Evolutionary conservation across 2,329 filamentous ascomycete genomes (phyloP), one percentile per base, ranked within the genome.

Genomic region (Simplicillium aogashimaense): DNA sequence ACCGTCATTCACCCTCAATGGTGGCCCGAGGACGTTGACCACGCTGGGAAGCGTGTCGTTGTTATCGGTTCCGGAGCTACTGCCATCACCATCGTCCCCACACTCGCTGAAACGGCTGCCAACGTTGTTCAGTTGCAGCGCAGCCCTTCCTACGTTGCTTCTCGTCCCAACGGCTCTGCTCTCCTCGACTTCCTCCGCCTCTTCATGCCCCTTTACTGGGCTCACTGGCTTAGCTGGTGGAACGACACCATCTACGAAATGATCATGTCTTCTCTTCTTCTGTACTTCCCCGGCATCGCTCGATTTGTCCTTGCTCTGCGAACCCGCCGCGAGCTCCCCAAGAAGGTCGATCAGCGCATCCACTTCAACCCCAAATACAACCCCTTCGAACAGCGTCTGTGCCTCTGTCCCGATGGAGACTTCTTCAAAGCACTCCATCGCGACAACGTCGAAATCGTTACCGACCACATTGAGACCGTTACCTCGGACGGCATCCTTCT

Each of bases 51-150:
- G 60, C 72, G 74, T 29, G 65, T 88, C 15, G 73, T 84, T 35
- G 67, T 88, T 43, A 76, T 89, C 47, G 84, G 84, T 29, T 80
- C 74, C 13, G 86, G 86, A 13, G 85, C 85, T 3, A 90, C 86
- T 0, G 81, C 85, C 5, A 64, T 89, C 36, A 89, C 85, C 0
- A 66, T 92, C 2, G 58, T 90, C 6, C 86, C 85, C 1, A 72
- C 69, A 36, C 59, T 90, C 33, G 74, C 76, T 2, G 63, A 81
- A 40, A 72, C 69, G 31, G 83, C 82, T 7, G 61, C 61, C 6
- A 69, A 74, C 7, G 78, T 86, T 15, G 88, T 83, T 1, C 86
- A 88, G 74, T 68, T 90, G 5, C 85, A 90, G 61, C 76, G 86
- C 37, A 85, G 77, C 36, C 86, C 86, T 0, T 72, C 70, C 1